Base-by-base conservation (phyloP, 495 filamentous ascomycete genomes). In the Aspergillus affinis region DNA sequence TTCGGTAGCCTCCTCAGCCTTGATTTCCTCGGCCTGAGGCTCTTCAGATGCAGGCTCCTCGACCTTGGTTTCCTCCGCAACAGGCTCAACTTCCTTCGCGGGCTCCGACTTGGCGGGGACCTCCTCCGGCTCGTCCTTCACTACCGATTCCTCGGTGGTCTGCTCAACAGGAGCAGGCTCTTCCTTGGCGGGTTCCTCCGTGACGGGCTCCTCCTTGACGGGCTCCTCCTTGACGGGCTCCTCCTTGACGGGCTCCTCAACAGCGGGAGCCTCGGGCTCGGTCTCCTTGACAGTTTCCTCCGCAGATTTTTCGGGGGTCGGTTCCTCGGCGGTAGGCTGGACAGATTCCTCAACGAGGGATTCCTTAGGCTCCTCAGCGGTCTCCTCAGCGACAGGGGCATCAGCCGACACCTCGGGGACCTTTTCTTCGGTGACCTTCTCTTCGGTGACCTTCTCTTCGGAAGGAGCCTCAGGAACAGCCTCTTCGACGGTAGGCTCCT, bases 151-250 rank as follows among this genome's bases (percentile, higher is more conserved):
- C 18, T 54, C 62, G 18, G 21, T 21, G 47, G 52, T 5, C 54
- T 66, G 59, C 19, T 72, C 62, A 13, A 45, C 23, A 17, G 53
- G 45, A 0, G 62, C 10, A 21, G 61, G 47, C 23, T 58, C 53
- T 26, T 65, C 62, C 30, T 59, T 52, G 8, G 51, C 29, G 8
- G 45, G 21, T 32, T 54, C 29, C 47, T 51, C 59, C 44, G 46
- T 50, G 17, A 44, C 26, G 9, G 67, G 21, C 21, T 66, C 55
- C 44, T 67, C 61, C 21, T 45, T 46, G 17, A 59, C 10, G 18
- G 61, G 47, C 23, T 58, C 53, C 18, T 65, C 62, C 30, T 59
- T 52, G 8, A 44, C 29, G n/a, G 45, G 21, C 20, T 54, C 29
- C 47, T 51, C 59, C 44, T 50, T 50, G 17, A 44, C 19, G 9